Evolutionary conservation across 306 rosid genomes (phyloP), one percentile per base, ranked within the genome.

Genomic region (Quercus wislizeni): DNA sequence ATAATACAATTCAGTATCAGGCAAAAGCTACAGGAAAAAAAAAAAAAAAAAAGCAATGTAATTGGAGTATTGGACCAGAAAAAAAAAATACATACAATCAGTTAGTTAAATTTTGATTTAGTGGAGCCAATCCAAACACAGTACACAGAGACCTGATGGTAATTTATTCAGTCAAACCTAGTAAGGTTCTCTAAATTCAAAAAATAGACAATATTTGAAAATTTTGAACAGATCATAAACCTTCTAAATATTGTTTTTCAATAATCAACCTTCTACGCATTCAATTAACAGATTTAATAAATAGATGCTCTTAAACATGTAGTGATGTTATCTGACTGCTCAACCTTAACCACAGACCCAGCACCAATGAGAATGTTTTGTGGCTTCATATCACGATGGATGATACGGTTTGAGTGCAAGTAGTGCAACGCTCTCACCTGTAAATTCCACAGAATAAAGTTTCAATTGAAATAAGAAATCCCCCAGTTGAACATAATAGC

Each of bases 301-400:
- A 31, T 52, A 19, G 43, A 14, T 55, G 28, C 7, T 3, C 23
- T 28, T 74, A 56, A n/a, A 19, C 64, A 10, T 18, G 41, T 77
- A 72, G 17, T 74, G 41, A 78, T 74, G 21, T 25, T 49, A 10
- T 30, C 73, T 59, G 13, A 71, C 79, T 49, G 62, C 56, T 55
- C 78, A 84, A 95, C 99, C 99, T 95, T 95, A 79, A 95, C 94
- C 78, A 95, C 84, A 71, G 98, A 95, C 67, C 97, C 97, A 79
- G 99, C 89, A 73, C 99, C 97, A 84, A 95, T 95, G 62, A 95
- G 99, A 80, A 95, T 93, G 82, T 95, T 95, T 70, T 95, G 99
- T n/a, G 99, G 99, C 86, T 95, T 95, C 99, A 95, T 95, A 78
- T 95, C 98, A 10, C 98, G 98, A 77, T 95, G 99, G 78, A 95